Evolutionary conservation across 768 basidiomycete genomes (phyloP), one percentile per base, ranked within the genome.

Genomic region (Sarcodon aspratus): DNA sequence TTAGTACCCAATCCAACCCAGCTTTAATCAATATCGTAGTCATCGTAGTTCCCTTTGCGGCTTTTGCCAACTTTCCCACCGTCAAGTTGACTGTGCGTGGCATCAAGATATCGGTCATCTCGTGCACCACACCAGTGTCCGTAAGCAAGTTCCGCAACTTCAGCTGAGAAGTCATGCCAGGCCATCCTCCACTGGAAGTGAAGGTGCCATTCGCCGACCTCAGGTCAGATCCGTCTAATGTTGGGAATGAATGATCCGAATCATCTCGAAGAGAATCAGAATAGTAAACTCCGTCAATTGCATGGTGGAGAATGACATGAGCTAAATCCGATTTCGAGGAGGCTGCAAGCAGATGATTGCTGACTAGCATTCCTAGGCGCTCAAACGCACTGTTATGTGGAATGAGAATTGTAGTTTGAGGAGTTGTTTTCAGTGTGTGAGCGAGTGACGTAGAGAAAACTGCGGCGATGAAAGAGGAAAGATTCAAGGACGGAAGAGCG

Each of bases 331-430:
- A 63, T 59, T 84, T 89, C 6, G 86, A 82, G 32, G 85, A 75
- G 2, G 88, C 69, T 0, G 85, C 70, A 11, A 97, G 78, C 9
- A 99, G 78, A 63, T 97, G 91, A 12, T 75, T 76, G 66, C 88
- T 92, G 53, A 90, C 84, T 40, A 99, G 76, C 47, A 73, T 58
- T 6, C 96, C 96, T 6, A 98, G 75, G 7, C 81, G 76, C 52
- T 80, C 77, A 69, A 96, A 99, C 0, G 92, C 96, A n/a, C 67
- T 61, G 59, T 99, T 99, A 42, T 76, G 80, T 8, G 96, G 96
- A 33, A 96, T 80, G 36, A 99, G 75, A 50, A 92, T 75, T 3
- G 93, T 85, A 0, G 84, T 82, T 7, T 77, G 78, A 4, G 87
- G 82, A 18, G 75, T 75, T 17, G 59, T 70, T 59, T 78, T 73